Percentiles rank a stretch among this genome's conserved stretches.
These are phyloP conservation scores for Alternaria novae-zelandiae DNA, from an alignment of 2,329 filamentous ascomycete species.

Conservation along the genomic window DNA sequence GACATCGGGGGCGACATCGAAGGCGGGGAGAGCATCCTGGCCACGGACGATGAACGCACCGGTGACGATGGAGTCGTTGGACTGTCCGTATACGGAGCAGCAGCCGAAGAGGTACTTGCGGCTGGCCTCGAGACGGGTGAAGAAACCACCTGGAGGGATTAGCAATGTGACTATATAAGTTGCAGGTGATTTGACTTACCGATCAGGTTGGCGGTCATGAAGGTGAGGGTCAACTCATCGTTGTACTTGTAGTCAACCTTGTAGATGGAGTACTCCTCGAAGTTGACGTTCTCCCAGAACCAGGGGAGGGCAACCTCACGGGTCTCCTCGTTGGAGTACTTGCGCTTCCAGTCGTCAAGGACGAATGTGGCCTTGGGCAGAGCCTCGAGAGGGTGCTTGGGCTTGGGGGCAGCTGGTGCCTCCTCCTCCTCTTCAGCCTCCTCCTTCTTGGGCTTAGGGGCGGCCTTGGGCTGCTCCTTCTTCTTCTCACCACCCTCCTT, in stretches of 20 bases:
- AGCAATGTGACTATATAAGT: constrained; percentile 7
- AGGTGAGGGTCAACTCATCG: constrained; percentile 92
- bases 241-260: constrained; percentile 98
- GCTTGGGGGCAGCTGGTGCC: constrained; percentile 73
- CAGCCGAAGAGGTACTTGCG: constrained; percentile 98
- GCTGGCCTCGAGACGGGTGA: constrained; percentile 92
- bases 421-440: constrained; percentile 68
- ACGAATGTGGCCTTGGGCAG: constrained; percentile 80
- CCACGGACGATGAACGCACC: constrained; percentile 96
- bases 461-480: constrained; percentile 68
- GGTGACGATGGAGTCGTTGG: constrained; percentile 88
- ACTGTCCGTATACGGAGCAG: constrained; percentile 84
- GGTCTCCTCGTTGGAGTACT: constrained; percentile 96
- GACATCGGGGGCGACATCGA: constrained; percentile 95
- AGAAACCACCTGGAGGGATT: constrained; percentile 74
- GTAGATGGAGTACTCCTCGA: constrained; percentile 96
- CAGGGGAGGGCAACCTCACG: constrained; percentile 82
- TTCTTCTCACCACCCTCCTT: constrained; percentile 73
- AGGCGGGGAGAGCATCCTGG: constrained; percentile 82
- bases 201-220: constrained; percentile 99
- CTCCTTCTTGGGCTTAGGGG: constrained; percentile 60
- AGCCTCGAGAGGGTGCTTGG: constrained; percentile 93
- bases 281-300: constrained; percentile 97
- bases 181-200: constrained; percentile 55
- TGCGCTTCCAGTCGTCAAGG: constrained; percentile 98